Conservation (phyloP, 2,329 filamentous ascomycete genomes). For the Cadophora sp. region DNA sequence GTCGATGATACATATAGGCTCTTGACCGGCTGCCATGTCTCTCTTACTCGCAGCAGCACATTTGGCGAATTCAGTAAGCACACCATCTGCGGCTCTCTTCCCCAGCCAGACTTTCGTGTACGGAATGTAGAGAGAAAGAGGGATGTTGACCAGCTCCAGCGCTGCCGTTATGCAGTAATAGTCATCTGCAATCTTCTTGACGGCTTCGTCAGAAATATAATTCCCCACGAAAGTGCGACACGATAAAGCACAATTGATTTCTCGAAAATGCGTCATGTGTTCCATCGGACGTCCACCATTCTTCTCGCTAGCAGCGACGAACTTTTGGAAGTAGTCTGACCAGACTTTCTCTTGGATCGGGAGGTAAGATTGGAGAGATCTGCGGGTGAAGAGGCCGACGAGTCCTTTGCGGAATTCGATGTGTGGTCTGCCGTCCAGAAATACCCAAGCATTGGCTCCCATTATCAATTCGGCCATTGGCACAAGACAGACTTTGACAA, state of each 20-base stretch:
- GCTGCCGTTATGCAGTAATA: conserved; percentile 81
- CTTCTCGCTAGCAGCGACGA: conserved; percentile 62
- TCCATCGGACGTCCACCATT: conserved; percentile 63
- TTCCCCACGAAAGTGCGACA: conserved; percentile 82
- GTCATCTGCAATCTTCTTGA: conserved; percentile 79
- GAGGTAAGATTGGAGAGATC: conserved; percentile 73
- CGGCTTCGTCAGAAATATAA: conserved; percentile 74
- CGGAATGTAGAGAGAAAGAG: conserved; percentile 71
- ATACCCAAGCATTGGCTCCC: conserved; percentile 77
- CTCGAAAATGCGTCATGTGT: conserved; percentile 77
- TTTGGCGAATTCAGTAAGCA: conserved; percentile 72
- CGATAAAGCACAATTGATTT: conserved; percentile 79
- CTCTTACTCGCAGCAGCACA: conserved; percentile 76
- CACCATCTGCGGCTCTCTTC: conserved; percentile 76
- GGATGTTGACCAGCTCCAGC: conserved; percentile 81
- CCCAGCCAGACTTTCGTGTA: conserved; percentile 80
- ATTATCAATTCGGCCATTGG: conserved; percentile 78
- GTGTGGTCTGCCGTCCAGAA: conserved; percentile 77
- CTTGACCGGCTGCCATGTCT: conserved; percentile 72
- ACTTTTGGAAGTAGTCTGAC: conserved; percentile 71
- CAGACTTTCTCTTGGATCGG: conserved; percentile 78
- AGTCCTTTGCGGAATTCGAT: conserved; percentile 80
- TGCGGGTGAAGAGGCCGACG: conserved; percentile 75
- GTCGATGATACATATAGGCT: conserved; percentile 77
- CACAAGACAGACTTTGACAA: conserved; percentile 79